Percentiles rank a stretch among this genome's conserved stretches.
phyloP scores from a whole-genome alignment of 352 stramenopile genomes.

The Phytopythium delawarense region DNA sequence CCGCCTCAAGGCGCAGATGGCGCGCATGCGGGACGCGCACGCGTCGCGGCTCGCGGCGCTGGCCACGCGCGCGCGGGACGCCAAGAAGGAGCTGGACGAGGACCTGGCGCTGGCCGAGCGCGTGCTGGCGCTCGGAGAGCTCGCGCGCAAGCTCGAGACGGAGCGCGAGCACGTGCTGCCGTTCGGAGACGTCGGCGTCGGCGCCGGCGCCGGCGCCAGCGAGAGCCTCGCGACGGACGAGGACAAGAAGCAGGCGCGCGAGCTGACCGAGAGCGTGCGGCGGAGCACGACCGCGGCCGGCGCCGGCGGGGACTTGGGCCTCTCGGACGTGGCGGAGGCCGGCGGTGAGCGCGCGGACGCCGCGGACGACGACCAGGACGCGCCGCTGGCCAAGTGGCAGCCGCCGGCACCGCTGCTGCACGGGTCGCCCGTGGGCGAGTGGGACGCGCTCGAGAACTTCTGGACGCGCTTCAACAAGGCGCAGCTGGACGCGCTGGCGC shows the following conservation, averaged over 20 bases:
- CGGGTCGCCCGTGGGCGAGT: constrained; percentile 55
- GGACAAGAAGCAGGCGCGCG: constrained; percentile 59
- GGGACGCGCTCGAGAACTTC: constrained; percentile 89
- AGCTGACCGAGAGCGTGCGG: constrained; percentile 60
- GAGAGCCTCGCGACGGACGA: constrained; percentile 22
- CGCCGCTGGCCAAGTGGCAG: constrained; percentile 41
- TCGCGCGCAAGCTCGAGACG: constrained; percentile 90
- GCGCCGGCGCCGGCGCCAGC: background rate
- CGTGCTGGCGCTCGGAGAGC: constrained; percentile 87
- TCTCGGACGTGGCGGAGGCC: background rate
- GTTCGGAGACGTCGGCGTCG: constrained; percentile 51
- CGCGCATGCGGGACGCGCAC: constrained; percentile 84
- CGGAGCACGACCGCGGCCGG: constrained; percentile 23
- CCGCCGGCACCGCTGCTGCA: constrained; percentile 47
- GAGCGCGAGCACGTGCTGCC: constrained; percentile 89
- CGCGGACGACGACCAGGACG: constrained; percentile 34
- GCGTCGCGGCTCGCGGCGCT: constrained; percentile 74
- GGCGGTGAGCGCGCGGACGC: background rate
- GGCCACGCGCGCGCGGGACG: constrained; percentile 70
- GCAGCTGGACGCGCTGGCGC: constrained; percentile 88
- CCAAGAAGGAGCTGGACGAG: constrained; percentile 69
- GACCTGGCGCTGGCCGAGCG: constrained; percentile 74
- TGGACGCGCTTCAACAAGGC: constrained; percentile 96
- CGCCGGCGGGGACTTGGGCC: constrained; percentile 7
- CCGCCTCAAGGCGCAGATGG: constrained; percentile 89